Percentiles rank a stretch among this genome's conserved stretches.
Conservation (phyloP, 2,329 filamentous ascomycete genomes). For the Calonectria ilicicola region DNA sequence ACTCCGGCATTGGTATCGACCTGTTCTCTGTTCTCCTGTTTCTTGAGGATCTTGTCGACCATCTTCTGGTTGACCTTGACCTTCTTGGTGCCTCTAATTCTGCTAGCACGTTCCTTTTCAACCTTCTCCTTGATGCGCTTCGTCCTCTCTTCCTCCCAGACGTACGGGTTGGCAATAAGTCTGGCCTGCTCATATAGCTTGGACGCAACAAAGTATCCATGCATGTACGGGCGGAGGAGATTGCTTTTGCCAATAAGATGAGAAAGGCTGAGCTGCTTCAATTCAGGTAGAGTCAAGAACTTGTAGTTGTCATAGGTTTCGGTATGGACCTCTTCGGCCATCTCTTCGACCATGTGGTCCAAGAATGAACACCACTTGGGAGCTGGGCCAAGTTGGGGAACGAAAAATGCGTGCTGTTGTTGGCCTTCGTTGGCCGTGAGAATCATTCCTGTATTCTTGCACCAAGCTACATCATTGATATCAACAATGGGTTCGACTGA, state of each 20-base stretch:
- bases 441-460: constrained; percentile 92
- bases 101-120: constrained; percentile 94
- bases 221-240: constrained; percentile 95
- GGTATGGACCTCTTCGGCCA: constrained; percentile 84
- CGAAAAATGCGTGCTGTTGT: constrained; percentile 94
- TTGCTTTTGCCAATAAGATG: constrained; percentile 93
- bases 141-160: constrained; percentile 91
- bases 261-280: constrained; percentile 86
- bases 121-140: constrained; percentile 96
- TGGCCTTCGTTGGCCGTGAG: constrained; percentile 96
- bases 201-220: constrained; percentile 97
- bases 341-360: constrained; percentile 98
- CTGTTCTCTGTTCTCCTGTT: constrained; percentile 69
- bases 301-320: constrained; percentile 99
- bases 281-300: constrained; percentile 90
- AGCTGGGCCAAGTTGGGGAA: constrained; percentile 91
- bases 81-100: constrained; percentile 95
- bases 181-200: constrained; percentile 95
- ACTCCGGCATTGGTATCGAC: constrained; percentile 73
- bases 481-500: constrained; percentile 95
- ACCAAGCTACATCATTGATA: constrained; percentile 94
- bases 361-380: constrained; percentile 97
- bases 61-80: constrained; percentile 93
- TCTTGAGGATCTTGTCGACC: constrained; percentile 79
- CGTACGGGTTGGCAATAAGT: constrained; percentile 91